Conservation (phyloP, 441 rosid species). For the Adansonia rubrostipa region DNA sequence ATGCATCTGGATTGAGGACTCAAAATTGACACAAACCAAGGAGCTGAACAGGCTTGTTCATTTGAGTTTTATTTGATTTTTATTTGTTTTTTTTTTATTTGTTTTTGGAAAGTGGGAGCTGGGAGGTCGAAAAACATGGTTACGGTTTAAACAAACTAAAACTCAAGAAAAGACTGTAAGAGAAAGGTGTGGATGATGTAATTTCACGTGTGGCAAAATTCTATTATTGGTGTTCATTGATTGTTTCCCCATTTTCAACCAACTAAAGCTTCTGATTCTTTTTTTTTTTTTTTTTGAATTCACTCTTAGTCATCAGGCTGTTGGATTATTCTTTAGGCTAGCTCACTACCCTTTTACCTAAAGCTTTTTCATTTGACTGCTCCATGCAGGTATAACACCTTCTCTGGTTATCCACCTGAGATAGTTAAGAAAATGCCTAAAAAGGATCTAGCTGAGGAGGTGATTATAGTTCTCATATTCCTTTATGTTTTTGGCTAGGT, state of each 20-base stretch:
- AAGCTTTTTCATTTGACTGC: neutral
- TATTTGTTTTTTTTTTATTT: neutral
- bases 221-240: neutral
- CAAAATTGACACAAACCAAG: neutral
- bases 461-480: slow-evolving; percentile 34
- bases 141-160: slow-evolving; percentile 2
- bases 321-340: neutral
- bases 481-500: slow-evolving; percentile 23
- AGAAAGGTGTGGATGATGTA: neutral
- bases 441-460: slow-evolving; percentile 40
- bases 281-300: neutral
- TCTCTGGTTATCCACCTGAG: slow-evolving; percentile 91
- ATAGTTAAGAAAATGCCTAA: slow-evolving; percentile 94
- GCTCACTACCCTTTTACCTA: neutral
- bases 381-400: slow-evolving; percentile 81
- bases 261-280: neutral
- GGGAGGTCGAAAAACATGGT: neutral
- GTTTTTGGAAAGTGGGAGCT: too few species aligned
- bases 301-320: neutral
- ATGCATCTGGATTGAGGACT: neutral
- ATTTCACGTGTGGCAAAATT: neutral
- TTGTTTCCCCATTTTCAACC: neutral
- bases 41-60: neutral
- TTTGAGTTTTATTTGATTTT: neutral
- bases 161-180: neutral